Conservation (phyloP, 371 early-diverging fungal species). For the Blastocladiella emersonii region DNA sequence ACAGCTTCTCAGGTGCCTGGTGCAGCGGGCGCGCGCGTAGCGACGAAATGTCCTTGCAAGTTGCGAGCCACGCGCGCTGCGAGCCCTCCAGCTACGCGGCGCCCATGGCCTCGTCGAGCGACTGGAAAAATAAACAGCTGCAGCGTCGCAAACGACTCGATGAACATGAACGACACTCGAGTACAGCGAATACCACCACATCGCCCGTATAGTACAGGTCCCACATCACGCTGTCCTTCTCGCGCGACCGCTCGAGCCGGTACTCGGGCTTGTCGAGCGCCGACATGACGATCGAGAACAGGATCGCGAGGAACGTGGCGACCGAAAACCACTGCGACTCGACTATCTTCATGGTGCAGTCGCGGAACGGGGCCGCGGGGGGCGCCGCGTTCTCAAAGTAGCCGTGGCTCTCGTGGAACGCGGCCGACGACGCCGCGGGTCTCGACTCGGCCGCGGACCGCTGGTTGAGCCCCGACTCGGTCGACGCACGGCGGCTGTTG, state of each 20-base stretch:
- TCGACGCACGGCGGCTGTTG: too few relatives aligned
- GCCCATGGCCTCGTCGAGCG: not conserved
- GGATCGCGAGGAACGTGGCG: constrained; percentile 29
- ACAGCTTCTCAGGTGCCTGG: not conserved
- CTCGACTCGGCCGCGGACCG: too few relatives aligned
- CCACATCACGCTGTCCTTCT: not conserved
- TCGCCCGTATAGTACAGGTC: constrained; percentile 21
- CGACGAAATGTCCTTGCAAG: not conserved
- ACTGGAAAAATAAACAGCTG: not conserved
- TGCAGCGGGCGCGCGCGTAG: not conserved
- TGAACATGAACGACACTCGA: not conserved
- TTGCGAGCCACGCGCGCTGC: not conserved
- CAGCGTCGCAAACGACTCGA: not conserved
- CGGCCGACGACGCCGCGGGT: too few relatives aligned
- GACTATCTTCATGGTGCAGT: not conserved
- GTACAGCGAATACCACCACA: constrained; percentile 7
- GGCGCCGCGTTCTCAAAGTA: too few relatives aligned
- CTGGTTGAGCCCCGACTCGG: too few relatives aligned
- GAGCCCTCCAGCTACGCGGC: not conserved
- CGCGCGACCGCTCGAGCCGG: constrained; percentile 27
- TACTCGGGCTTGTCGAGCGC: constrained; percentile 33
- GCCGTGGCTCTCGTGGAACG: too few relatives aligned
- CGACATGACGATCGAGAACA: constrained; percentile 33
- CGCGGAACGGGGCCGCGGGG: too few relatives aligned
- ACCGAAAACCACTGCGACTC: constrained; percentile 22